These are phyloP conservation scores for Oryza glaberrima DNA, from an alignment of 176 grass and related monocot species.

Conservation along the genomic window DNA sequence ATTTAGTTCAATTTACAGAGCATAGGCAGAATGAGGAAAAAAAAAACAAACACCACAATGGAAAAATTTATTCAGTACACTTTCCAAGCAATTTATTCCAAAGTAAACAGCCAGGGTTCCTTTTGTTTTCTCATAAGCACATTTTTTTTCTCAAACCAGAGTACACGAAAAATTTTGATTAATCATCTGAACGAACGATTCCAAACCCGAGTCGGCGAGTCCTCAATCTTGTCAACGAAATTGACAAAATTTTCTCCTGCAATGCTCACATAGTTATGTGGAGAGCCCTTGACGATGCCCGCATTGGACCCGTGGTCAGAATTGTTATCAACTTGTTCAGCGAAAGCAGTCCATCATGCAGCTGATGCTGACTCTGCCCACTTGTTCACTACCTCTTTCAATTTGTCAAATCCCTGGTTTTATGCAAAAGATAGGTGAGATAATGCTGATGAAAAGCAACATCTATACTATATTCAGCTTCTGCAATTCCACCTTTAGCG, in stretches of 20 bases:
- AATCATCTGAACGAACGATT: background rate
- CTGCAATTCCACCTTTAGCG: background rate
- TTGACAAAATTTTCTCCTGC: conserved; percentile 28
- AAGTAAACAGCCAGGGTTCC: background rate
- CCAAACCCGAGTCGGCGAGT: background rate
- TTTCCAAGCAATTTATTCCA: conserved; percentile 46
- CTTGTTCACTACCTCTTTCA: conserved; percentile 71
- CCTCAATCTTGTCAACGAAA: conserved; percentile 31
- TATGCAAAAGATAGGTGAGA: conserved; percentile 3
- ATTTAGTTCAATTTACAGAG: background rate
- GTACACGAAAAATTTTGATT: conserved; percentile 5
- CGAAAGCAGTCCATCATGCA: conserved; percentile 29
- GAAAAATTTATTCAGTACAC: conserved; percentile 29
- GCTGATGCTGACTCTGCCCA: conserved; percentile 55
- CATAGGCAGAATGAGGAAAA: background rate
- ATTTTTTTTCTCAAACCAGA: background rate
- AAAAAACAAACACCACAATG: background rate
- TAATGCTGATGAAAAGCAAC: background rate
- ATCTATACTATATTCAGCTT: background rate
- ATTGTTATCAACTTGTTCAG: background rate
- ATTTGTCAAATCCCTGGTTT: conserved; percentile 82
- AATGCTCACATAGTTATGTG: background rate
- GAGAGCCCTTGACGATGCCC: background rate
- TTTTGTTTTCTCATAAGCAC: background rate
- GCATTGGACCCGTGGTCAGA: conserved; percentile 14